Conservation (phyloP, 768 basidiomycete species). For the Sutorius australiensis region DNA sequence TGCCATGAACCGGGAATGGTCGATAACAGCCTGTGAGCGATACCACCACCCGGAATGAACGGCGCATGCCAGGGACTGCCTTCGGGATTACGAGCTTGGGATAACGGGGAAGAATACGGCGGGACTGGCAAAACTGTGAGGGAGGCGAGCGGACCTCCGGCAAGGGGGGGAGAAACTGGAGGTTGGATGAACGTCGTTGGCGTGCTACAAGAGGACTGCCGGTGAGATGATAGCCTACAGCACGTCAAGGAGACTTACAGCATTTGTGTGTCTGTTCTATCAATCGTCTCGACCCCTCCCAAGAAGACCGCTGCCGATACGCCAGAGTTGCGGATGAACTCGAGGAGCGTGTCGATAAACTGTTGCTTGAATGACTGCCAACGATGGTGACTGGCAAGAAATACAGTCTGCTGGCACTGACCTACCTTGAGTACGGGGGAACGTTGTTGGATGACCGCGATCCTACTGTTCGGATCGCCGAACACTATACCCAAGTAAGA, state of each 20-base stretch:
- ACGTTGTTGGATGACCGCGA: constrained; percentile 73
- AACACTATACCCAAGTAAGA: constrained; percentile 48
- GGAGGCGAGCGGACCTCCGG: constrained; percentile 40
- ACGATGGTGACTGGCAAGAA: neutral
- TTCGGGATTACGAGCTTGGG: constrained; percentile 31
- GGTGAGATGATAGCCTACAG: constrained; percentile 3
- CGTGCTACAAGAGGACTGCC: constrained; percentile 39
- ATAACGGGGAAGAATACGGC: constrained; percentile 47
- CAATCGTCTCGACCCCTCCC: constrained; percentile 70
- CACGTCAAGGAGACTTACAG: constrained; percentile 37
- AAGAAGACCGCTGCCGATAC: constrained; percentile 58
- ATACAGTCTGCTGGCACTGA: neutral
- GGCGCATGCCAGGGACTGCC: constrained; percentile 42
- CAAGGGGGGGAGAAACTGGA: constrained; percentile 41
- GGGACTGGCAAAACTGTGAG: constrained; percentile 50
- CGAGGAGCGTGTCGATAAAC: constrained; percentile 54
- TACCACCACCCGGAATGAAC: constrained; percentile 77
- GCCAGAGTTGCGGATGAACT: constrained; percentile 51
- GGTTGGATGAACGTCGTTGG: constrained; percentile 60
- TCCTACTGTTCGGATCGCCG: constrained; percentile 43
- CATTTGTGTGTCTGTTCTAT: constrained; percentile 77
- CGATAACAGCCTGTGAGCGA: constrained; percentile 62
- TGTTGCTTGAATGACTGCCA: constrained; percentile 62
- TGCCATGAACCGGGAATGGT: constrained; percentile 49
- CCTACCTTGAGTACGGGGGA: constrained; percentile 75